Evolutionary conservation across 371 early-diverging fungal genomes (phyloP).

Genomic region (Actinomortierella wolfii): DNA sequence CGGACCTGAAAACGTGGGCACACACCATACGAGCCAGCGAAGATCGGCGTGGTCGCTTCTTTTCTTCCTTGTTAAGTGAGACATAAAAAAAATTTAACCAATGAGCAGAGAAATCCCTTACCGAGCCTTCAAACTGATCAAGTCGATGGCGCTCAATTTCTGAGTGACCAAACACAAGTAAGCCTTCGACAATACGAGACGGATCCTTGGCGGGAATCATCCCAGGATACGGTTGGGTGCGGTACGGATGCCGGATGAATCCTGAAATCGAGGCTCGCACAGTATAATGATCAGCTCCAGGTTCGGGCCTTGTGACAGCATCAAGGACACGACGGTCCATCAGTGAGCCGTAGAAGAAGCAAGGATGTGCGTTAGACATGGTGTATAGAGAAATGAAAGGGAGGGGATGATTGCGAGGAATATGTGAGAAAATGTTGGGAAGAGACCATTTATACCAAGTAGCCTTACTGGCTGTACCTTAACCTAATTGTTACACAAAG

Average conservation of each 20-base stretch:
- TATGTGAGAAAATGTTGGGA: too few relatives aligned
- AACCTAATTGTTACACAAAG: too few relatives aligned
- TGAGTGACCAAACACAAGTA: constrained; percentile 33
- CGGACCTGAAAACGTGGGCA: too few relatives aligned
- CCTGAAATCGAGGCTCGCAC: constrained; percentile 24
- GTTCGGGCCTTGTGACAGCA: constrained; percentile 17
- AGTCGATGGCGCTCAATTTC: constrained; percentile 22
- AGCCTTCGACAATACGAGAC: constrained; percentile 15
- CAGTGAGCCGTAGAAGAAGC: constrained; percentile 37
- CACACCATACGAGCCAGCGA: too few relatives aligned
- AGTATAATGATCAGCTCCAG: constrained; percentile 11
- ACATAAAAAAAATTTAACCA: too few relatives aligned
- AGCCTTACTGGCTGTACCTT: too few relatives aligned
- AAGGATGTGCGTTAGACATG: constrained; percentile 11
- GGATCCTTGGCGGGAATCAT: constrained; percentile 20
- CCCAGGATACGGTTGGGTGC: constrained; percentile 35
- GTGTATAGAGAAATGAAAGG: too few relatives aligned
- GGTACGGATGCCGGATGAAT: constrained; percentile 25
- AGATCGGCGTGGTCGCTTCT: too few relatives aligned
- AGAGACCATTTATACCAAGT: too few relatives aligned
- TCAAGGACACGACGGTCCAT: constrained; percentile 32
- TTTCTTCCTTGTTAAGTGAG: too few relatives aligned
- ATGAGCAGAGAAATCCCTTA: too few relatives aligned
- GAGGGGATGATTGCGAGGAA: too few relatives aligned
- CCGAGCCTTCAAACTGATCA: constrained; percentile 30